Evolutionary conservation across 495 filamentous ascomycete species (phyloP).

Genomic region (Aspergillus leporis): DNA sequence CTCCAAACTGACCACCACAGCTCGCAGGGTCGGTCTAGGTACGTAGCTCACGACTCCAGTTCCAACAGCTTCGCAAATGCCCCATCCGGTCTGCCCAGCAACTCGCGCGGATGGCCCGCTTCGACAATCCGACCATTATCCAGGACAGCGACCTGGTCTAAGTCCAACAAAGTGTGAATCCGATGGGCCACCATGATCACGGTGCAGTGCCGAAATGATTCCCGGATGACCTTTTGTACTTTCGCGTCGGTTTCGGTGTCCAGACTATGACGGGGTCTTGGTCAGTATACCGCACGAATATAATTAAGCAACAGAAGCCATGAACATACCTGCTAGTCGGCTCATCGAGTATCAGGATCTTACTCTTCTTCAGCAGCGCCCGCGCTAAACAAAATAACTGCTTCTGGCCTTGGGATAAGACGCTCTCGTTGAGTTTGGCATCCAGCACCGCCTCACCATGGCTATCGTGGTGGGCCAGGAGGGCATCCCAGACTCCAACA

Average conservation of each 20-base stretch:
- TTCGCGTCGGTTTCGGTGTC: slow-evolving; percentile 83
- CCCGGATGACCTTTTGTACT: slow-evolving; percentile 81
- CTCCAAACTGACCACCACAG: too few species aligned
- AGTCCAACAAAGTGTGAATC: slow-evolving; percentile 81
- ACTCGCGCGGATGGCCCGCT: slow-evolving; percentile 13
- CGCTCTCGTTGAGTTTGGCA: slow-evolving; percentile 23
- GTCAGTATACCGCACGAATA: slow-evolving; percentile 48
- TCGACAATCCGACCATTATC: slow-evolving; percentile 76
- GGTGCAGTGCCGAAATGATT: slow-evolving; percentile 66
- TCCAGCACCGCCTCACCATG: slow-evolving; percentile 52
- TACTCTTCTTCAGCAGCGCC: slow-evolving; percentile 48
- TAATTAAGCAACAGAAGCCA: slow-evolving; percentile 1
- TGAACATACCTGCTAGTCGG: slow-evolving; percentile 42
- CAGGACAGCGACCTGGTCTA: slow-evolving; percentile 84
- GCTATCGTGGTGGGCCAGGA: slow-evolving; percentile 6
- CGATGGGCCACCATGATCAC: slow-evolving; percentile 88
- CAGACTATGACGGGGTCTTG: slow-evolving; percentile 58
- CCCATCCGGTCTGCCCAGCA: slow-evolving; percentile 5
- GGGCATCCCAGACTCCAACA: slow-evolving; percentile 29
- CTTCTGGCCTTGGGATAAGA: slow-evolving; percentile 56
- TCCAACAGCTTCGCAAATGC: not conserved
- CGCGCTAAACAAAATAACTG: slow-evolving; percentile 61
- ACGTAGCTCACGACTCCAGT: not conserved
- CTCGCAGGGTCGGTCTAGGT: too few species aligned
- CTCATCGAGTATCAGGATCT: slow-evolving; percentile 46